Conservation (phyloP, 1,284 basidiomycete genomes). For the Laetiporus sulphureus region DNA sequence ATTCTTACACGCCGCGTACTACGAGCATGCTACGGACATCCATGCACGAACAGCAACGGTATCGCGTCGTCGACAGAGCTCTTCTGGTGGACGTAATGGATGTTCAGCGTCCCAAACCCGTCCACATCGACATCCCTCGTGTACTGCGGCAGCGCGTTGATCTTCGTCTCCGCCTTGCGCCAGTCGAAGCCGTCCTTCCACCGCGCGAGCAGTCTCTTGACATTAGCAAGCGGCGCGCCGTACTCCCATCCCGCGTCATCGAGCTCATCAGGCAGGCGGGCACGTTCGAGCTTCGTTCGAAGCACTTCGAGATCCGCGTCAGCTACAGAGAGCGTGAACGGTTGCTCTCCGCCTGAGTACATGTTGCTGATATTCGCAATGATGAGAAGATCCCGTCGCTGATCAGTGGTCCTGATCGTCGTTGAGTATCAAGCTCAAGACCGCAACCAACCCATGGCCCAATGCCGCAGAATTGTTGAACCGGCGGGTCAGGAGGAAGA, state of each 20-base stretch:
- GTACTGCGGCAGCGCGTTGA: constrained; percentile 40
- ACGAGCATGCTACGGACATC: constrained; percentile 31
- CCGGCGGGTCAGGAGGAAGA: too few relatives aligned
- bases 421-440: too few relatives aligned
- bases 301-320: constrained; percentile 14
- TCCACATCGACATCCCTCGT: constrained; percentile 33
- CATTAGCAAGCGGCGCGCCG: constrained; percentile 32
- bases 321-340: constrained; percentile 9
- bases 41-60: constrained; percentile 39
- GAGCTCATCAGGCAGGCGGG: constrained; percentile 36
- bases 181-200: constrained; percentile 40
- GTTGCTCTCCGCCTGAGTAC: too few relatives aligned
- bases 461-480: too few relatives aligned
- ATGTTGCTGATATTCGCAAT: too few relatives aligned
- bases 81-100: constrained; percentile 39
- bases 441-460: too few relatives aligned
- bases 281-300: constrained; percentile 14
- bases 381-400: too few relatives aligned
- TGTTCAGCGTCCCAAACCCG: constrained; percentile 29
- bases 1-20: too few relatives aligned
- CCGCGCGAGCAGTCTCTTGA: constrained; percentile 29
- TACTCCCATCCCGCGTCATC: constrained; percentile 32
- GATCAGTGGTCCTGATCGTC: too few relatives aligned
- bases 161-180: constrained; percentile 30
- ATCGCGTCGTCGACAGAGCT: constrained; percentile 31